Evolutionary conservation across 2,329 filamentous ascomycete genomes (phyloP).

Genomic region (Penicillium sp.): DNA sequence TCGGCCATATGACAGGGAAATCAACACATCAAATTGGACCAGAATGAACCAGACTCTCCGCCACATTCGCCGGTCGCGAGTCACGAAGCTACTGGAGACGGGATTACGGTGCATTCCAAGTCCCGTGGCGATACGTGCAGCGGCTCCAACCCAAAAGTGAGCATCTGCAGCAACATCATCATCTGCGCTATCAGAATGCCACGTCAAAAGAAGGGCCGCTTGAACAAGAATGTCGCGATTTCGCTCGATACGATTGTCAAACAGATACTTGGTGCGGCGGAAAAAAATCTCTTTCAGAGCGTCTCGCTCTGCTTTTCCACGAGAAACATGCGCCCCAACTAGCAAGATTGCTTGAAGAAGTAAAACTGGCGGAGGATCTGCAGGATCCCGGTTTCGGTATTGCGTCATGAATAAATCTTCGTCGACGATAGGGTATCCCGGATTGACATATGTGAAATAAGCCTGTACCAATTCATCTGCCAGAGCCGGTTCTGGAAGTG

Average conservation of each 20-base stretch:
- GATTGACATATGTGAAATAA: constrained; percentile 52
- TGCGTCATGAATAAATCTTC: constrained; percentile 52
- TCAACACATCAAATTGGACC: constrained; percentile 44
- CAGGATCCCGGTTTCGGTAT: constrained; percentile 47
- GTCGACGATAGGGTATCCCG: constrained; percentile 52
- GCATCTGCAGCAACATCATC: constrained; percentile 56
- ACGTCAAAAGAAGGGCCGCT: constrained; percentile 53
- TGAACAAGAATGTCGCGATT: constrained; percentile 56
- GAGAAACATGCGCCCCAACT: constrained; percentile 51
- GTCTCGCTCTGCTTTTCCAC: constrained; percentile 40
- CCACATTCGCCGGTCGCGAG: constrained; percentile 44
- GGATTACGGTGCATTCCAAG: constrained; percentile 53
- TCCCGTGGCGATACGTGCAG: constrained; percentile 51
- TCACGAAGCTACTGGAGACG: constrained; percentile 39
- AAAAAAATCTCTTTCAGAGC: constrained; percentile 50
- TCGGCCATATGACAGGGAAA: constrained; percentile 48
- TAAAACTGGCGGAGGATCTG: constrained; percentile 46
- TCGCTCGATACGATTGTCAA: constrained; percentile 53
- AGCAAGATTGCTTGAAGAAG: constrained; percentile 52
- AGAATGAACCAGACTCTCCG: constrained; percentile 44
- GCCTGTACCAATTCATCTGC: constrained; percentile 51
- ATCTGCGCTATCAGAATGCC: constrained; percentile 53
- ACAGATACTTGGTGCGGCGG: constrained; percentile 52
- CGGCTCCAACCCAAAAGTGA: constrained; percentile 54
- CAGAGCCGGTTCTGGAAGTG: constrained; percentile 47